Conservation (phyloP, 371 early-diverging fungal species). For the Mucor racemosus region DNA sequence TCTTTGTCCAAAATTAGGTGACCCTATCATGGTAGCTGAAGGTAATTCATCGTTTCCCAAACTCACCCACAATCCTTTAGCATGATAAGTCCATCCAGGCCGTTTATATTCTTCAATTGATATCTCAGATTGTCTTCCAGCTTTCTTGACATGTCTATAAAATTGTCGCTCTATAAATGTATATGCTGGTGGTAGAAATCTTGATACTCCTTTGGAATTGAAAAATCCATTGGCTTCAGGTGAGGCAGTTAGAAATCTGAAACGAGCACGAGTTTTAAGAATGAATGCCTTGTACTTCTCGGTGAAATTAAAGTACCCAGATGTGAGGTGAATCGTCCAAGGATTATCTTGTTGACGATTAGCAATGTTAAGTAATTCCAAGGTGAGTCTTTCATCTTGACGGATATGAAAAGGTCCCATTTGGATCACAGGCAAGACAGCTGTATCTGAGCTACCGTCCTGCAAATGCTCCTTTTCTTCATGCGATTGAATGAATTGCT, state of each 20-base stretch:
- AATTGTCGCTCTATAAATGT: constrained; percentile 76
- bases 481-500: constrained; percentile 51
- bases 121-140: constrained; percentile 52
- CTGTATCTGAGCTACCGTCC: constrained; percentile 60
- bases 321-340: constrained; percentile 72
- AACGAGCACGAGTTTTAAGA: constrained; percentile 57
- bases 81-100: constrained; percentile 92
- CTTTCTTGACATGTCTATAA: constrained; percentile 46
- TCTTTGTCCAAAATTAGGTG: constrained; percentile 91
- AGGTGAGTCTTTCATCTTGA: constrained; percentile 77
- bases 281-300: constrained; percentile 67
- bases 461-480: constrained; percentile 6
- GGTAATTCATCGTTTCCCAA: constrained; percentile 49
- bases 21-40: constrained; percentile 83
- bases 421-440: constrained; percentile 85
- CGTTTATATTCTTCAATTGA: constrained; percentile 74
- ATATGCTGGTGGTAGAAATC: constrained; percentile 90
- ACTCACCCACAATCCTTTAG: constrained; percentile 76
- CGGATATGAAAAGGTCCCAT: constrained; percentile 82
- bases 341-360: constrained; percentile 27
- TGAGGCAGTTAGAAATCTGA: constrained; percentile 81
- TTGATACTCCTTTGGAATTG: constrained; percentile 83
- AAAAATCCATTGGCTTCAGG: constrained; percentile 97
- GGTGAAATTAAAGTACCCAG: constrained; percentile 96
- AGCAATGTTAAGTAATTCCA: constrained; percentile 62